A percentile compares a stretch with the other conserved stretches of the same genome.
Evolutionary conservation across 2,329 filamentous ascomycete species (phyloP).

Genomic region (Hymenoscyphus linearis): DNA sequence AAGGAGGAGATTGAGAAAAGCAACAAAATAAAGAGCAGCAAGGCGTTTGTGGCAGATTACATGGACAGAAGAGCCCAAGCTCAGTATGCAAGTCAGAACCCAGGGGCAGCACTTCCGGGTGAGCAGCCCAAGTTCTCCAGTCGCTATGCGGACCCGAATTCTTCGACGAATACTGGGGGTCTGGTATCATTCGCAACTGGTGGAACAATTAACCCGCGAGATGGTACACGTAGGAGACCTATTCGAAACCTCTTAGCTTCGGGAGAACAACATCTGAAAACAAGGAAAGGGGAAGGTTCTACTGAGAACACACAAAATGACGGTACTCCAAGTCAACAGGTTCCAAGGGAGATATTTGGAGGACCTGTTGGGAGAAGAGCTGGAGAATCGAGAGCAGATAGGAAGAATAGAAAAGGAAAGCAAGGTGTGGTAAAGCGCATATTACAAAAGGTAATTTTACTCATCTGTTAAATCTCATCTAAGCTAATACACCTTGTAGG

Average conservation of each 20-base stretch:
- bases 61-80: constrained; percentile 23
- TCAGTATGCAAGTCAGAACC: constrained; percentile 35
- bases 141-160: constrained; percentile 46
- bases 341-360: neutral
- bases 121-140: constrained; percentile 38
- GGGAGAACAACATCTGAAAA: neutral
- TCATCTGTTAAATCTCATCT: neutral
- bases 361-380: neutral
- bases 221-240: neutral
- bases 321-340: neutral
- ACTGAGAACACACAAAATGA: neutral
- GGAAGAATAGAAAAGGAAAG: constrained; percentile 4
- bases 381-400: neutral
- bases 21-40: constrained; percentile 32
- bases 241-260: constrained; percentile 14
- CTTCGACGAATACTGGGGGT: constrained; percentile 44
- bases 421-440: constrained; percentile 23
- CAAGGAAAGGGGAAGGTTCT: neutral
- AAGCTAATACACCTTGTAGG: constrained; percentile 27
- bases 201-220: constrained; percentile 32
- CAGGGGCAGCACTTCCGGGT: constrained; percentile 34
- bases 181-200: constrained; percentile 43
- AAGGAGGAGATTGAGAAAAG: constrained; percentile 27
- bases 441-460: constrained; percentile 28
- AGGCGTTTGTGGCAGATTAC: constrained; percentile 32